A percentile compares a stretch with the other conserved stretches of the same genome.
phyloP scores from a whole-genome alignment of 768 basidiomycete genomes.

The Russula olivacea region DNA sequence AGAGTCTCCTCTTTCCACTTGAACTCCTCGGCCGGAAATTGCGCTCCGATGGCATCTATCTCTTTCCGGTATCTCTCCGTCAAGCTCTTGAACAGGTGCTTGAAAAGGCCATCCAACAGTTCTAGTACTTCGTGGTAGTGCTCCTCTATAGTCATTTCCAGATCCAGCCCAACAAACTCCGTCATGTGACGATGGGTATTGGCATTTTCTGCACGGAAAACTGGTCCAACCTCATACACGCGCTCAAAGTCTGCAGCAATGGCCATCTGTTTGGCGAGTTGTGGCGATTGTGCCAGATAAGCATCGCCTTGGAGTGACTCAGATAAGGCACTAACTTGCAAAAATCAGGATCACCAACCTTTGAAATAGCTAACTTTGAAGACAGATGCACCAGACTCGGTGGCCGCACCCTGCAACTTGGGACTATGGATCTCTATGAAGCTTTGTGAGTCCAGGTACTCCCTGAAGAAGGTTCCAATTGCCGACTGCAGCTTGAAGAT shows the following conservation, averaged over 20 bases:
- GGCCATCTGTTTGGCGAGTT: slow-evolving; percentile 98
- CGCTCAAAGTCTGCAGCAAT: slow-evolving; percentile 98
- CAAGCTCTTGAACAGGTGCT: slow-evolving; percentile 81
- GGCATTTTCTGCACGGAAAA: slow-evolving; percentile 96
- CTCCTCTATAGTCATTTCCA: slow-evolving; percentile 98
- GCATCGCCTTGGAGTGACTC: slow-evolving; percentile 55
- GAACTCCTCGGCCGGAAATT: slow-evolving; percentile 95
- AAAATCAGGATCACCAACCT: slow-evolving; percentile 42
- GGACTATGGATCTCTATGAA: slow-evolving; percentile 97
- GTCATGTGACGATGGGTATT: slow-evolving; percentile 98
- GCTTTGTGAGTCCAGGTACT: slow-evolving; percentile 62
- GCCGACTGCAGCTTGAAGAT: slow-evolving; percentile 88
- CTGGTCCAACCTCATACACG: slow-evolving; percentile 94
- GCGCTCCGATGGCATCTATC: slow-evolving; percentile 72
- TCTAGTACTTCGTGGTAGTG: slow-evolving; percentile 99
- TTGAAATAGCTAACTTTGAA: slow-evolving; percentile 99
- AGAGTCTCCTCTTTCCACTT: slow-evolving; percentile 90
- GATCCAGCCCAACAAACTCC: slow-evolving; percentile 97
- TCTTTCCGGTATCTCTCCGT: slow-evolving; percentile 72
- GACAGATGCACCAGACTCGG: slow-evolving; percentile 93
- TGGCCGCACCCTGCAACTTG: slow-evolving; percentile 94
- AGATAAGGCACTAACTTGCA: background rate
- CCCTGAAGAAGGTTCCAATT: slow-evolving; percentile 84
- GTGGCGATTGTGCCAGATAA: slow-evolving; percentile 94
- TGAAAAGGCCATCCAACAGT: slow-evolving; percentile 79